Percentiles rank a stretch among this genome's conserved stretches.
Conservation (phyloP, 1,139 yeast genomes). For the Blastobotrys serpentis region DNA sequence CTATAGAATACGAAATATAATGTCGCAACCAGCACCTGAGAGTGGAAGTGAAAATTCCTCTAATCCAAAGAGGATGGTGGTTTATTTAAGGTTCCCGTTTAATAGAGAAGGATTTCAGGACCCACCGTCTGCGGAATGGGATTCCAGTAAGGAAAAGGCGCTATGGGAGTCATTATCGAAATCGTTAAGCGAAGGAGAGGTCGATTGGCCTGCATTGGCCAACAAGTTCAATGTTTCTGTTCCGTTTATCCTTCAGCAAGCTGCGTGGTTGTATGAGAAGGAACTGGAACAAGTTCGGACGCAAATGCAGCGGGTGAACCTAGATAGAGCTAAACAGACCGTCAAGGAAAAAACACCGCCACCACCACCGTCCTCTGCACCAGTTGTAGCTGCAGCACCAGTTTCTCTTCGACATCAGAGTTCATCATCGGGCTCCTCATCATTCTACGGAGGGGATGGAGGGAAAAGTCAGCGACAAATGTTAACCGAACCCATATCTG, state of each 20-base stretch:
- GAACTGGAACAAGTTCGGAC: slow-evolving; percentile 44
- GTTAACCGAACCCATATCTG: slow-evolving; percentile 9
- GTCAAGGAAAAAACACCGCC: slow-evolving; percentile 1
- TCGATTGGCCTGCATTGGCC: slow-evolving; percentile 40
- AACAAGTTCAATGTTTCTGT: slow-evolving; percentile 40
- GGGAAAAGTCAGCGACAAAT: slow-evolving; percentile 13
- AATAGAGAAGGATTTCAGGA: slow-evolving; percentile 44
- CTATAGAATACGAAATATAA: too few relatives aligned
- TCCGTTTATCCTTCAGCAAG: slow-evolving; percentile 46
- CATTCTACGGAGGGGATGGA: slow-evolving; percentile 14
- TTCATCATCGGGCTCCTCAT: slow-evolving; percentile 8
- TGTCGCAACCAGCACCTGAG: background rate
- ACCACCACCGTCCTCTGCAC: too few relatives aligned
- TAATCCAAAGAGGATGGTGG: slow-evolving; percentile 32
- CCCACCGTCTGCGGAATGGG: slow-evolving; percentile 45
- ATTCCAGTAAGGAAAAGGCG: slow-evolving; percentile 40
- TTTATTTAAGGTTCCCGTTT: slow-evolving; percentile 41
- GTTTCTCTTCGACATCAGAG: background rate
- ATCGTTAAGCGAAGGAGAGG: slow-evolving; percentile 38
- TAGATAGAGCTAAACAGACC: slow-evolving; percentile 4
- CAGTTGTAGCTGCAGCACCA: too few relatives aligned
- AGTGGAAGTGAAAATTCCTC: background rate
- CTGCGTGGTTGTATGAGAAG: slow-evolving; percentile 48
- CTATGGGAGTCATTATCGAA: slow-evolving; percentile 45
- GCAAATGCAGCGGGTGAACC: slow-evolving; percentile 36